These are phyloP conservation scores for Termitomyces sp. DNA, from an alignment of 1,284 basidiomycete genomes.

Conservation along the genomic window DNA sequence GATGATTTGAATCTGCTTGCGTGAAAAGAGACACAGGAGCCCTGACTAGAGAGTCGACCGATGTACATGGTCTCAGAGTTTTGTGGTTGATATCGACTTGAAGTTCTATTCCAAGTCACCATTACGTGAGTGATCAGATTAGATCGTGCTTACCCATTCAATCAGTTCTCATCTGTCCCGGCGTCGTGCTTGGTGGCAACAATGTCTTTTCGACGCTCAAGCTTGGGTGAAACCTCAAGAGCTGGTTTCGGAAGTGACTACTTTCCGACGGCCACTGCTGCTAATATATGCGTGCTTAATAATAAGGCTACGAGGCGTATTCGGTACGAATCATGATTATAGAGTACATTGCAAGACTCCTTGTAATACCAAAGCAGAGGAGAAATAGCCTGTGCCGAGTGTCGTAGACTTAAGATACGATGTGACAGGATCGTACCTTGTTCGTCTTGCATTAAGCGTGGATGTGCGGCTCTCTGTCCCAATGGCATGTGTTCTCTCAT, in stretches of 20 bases:
- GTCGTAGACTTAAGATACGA: conserved; percentile 36
- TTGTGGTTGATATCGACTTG: too few relatives aligned
- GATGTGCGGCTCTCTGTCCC: conserved; percentile 44
- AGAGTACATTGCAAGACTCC: not conserved
- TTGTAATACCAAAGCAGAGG: conserved; percentile 28
- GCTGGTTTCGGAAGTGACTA: not conserved
- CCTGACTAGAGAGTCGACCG: too few relatives aligned
- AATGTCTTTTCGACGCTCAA: not conserved
- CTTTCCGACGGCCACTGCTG: not conserved
- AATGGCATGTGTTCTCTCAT: conserved; percentile 29
- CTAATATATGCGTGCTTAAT: not conserved
- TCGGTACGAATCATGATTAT: conserved; percentile 19
- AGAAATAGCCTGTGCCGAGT: conserved; percentile 44
- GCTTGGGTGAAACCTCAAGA: not conserved
- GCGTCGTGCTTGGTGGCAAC: too few relatives aligned
- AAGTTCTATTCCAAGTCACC: too few relatives aligned
- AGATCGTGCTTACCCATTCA: too few relatives aligned
- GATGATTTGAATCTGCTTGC: too few relatives aligned
- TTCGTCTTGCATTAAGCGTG: conserved; percentile 41
- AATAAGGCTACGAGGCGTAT: conserved; percentile 27
- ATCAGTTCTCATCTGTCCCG: too few relatives aligned
- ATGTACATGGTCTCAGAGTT: too few relatives aligned
- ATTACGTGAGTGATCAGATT: too few relatives aligned
- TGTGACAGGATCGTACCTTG: conserved; percentile 37
- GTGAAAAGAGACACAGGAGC: too few relatives aligned